Evolutionary conservation across 148 eudicot species (phyloP).

Genomic region (Fagopyrum esculentum): DNA sequence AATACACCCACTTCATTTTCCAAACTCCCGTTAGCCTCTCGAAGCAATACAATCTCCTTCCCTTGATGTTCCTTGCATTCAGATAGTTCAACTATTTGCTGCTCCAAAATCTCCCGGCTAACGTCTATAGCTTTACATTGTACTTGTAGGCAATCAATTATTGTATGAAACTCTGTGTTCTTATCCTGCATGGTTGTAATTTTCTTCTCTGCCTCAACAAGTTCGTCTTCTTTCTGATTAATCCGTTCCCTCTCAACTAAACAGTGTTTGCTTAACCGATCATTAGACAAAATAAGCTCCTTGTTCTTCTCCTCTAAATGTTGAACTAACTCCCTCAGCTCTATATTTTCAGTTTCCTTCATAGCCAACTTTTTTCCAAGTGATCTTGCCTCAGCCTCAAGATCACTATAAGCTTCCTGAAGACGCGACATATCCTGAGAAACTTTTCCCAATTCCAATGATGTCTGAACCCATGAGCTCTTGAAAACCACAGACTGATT

Average conservation of each 20-base stretch:
- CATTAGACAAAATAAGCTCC: constrained; percentile 35
- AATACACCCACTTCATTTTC: constrained; percentile 48
- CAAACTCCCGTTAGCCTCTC: constrained; percentile 39
- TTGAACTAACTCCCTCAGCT: constrained; percentile 33
- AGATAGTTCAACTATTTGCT: constrained; percentile 31
- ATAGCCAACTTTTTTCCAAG: constrained; percentile 36
- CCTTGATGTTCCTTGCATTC: constrained; percentile 29
- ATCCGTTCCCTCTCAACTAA: constrained; percentile 25
- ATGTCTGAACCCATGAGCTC: constrained; percentile 47
- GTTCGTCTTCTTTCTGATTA: constrained; percentile 37
- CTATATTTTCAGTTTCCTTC: constrained; percentile 51
- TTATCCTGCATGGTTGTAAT: constrained; percentile 31
- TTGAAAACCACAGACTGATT: constrained; percentile 37
- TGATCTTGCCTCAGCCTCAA: constrained; percentile 35
- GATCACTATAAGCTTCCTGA: constrained; percentile 30
- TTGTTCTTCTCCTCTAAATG: constrained; percentile 40
- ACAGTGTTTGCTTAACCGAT: constrained; percentile 32
- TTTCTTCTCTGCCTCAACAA: constrained; percentile 33
- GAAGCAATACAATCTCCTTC: constrained; percentile 46
- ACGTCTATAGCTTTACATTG: constrained; percentile 29
- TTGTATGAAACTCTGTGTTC: constrained; percentile 39
- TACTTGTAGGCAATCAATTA: constrained; percentile 35
- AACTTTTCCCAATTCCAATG: constrained; percentile 27
- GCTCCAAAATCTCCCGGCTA: constrained; percentile 33
- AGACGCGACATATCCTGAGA: constrained; percentile 34